These are phyloP conservation scores for Phyllostachys edulis DNA, from an alignment of 176 grass and related monocot species.

Conservation along the genomic window DNA sequence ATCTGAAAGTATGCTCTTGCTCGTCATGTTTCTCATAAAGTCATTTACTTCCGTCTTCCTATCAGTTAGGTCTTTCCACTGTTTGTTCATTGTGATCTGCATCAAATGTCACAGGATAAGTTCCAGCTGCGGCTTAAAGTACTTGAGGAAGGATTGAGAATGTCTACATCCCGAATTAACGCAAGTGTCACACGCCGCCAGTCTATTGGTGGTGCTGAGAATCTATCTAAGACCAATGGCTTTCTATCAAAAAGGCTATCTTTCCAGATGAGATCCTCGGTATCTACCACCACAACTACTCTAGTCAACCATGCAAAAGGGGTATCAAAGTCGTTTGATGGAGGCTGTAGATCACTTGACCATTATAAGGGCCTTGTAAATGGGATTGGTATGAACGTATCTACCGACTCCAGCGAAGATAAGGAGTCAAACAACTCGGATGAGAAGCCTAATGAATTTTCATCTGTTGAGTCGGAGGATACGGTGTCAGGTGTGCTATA, in stretches of 20 bases:
- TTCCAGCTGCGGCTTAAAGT: conserved; percentile 87
- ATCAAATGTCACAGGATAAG: conserved; percentile 68
- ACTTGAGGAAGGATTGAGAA: conserved; percentile 94
- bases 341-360: conserved; percentile 64
- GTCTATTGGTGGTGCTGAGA: conserved; percentile 67
- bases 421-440: conserved; percentile 61
- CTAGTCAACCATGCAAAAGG: conserved; percentile 94
- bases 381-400: conserved; percentile 57
- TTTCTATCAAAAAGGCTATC: conserved; percentile 71
- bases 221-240: conserved; percentile 68
- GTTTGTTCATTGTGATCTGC: conserved; percentile 13
- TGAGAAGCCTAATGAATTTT: conserved; percentile 51
- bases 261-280: conserved; percentile 81
- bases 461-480: conserved; percentile 54
- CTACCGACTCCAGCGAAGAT: conserved; percentile 60
- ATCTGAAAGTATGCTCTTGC: conserved; percentile 63
- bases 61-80: background rate
- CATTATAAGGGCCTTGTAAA: conserved; percentile 60
- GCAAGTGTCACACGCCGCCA: conserved; percentile 44
- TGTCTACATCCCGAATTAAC: conserved; percentile 62
- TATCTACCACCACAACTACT: conserved; percentile 62
- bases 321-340: conserved; percentile 90
- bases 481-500: conserved; percentile 78
- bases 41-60: conserved; percentile 9
- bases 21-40: background rate